Percentiles rank a stretch among this genome's conserved stretches.
phyloP scores from a whole-genome alignment of 352 stramenopile species.

The Phytophthora boehmeriae region DNA sequence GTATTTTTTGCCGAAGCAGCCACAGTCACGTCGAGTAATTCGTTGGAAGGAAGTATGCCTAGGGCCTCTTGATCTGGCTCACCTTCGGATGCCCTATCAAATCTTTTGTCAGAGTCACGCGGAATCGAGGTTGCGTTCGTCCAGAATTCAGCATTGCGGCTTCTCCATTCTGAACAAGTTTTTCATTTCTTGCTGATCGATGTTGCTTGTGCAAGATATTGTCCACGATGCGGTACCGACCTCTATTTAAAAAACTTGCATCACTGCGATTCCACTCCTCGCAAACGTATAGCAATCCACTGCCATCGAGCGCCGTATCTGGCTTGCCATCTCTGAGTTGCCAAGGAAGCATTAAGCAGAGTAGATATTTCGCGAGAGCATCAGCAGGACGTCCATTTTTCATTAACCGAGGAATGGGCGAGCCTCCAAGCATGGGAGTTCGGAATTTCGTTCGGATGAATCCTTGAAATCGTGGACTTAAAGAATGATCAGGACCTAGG shows the following conservation, averaged over 20 bases:
- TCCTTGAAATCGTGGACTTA: conserved; percentile 10
- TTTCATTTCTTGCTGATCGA: conserved; percentile 15
- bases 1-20: conserved; percentile 3
- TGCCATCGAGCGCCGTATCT: neutral
- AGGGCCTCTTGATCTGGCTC: neutral
- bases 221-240: conserved; percentile 10
- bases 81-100: too few species aligned
- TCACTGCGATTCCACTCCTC: conserved; percentile 2
- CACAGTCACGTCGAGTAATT: neutral
- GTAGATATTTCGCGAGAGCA: conserved; percentile 5
- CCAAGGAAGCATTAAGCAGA: conserved; percentile 7
- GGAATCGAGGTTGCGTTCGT: too few species aligned
- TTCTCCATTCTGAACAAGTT: conserved; percentile 16
- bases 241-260: conserved; percentile 1
- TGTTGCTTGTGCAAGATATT: conserved; percentile 20
- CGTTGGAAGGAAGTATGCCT: neutral
- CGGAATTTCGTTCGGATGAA: conserved; percentile 28
- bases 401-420: conserved; percentile 1
- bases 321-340: neutral
- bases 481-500: conserved; percentile 2
- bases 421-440: conserved; percentile 23
- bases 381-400: conserved; percentile 6
- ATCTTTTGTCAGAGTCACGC: too few species aligned
- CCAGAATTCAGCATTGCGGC: conserved; percentile 17
- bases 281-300: neutral